Conservation (phyloP, 2,329 filamentous ascomycete genomes). For the Pseudovirgaria hyperparasitica region DNA sequence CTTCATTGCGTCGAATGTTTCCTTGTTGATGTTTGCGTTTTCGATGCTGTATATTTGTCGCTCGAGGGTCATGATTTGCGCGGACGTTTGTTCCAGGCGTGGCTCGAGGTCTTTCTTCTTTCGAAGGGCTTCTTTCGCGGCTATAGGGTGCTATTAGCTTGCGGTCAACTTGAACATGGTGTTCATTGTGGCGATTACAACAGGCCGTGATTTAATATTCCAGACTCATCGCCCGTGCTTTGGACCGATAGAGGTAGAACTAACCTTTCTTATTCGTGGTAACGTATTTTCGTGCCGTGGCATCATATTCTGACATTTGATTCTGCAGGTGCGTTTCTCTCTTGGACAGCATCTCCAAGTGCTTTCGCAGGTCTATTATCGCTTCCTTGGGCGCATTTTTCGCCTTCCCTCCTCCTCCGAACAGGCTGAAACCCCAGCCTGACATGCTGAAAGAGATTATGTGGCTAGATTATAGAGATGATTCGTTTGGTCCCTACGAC, state of each 20-base stretch:
- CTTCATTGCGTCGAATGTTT: slow-evolving; percentile 91
- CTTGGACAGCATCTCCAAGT: slow-evolving; percentile 97
- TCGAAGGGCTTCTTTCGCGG: slow-evolving; percentile 77
- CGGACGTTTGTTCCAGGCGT: slow-evolving; percentile 77
- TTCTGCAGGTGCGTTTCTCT: slow-evolving; percentile 80
- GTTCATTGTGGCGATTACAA: not conserved
- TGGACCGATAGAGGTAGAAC: slow-evolving; percentile 16
- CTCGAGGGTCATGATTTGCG: slow-evolving; percentile 85
- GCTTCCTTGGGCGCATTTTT: slow-evolving; percentile 96
- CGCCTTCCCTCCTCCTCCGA: slow-evolving; percentile 72
- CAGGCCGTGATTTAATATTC: not conserved
- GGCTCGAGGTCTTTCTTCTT: slow-evolving; percentile 93
- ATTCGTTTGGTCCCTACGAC: no score
- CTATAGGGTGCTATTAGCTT: slow-evolving; percentile 34
- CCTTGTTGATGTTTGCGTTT: slow-evolving; percentile 95
- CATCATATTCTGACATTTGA: slow-evolving; percentile 88
- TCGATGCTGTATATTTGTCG: slow-evolving; percentile 96
- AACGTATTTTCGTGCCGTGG: slow-evolving; percentile 77
- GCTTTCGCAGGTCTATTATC: slow-evolving; percentile 73
- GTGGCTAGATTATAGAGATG: no score
- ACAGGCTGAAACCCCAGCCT: slow-evolving; percentile 56
- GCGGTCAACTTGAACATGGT: not conserved
- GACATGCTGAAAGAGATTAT: slow-evolving; percentile 15
- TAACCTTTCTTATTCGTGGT: slow-evolving; percentile 81
- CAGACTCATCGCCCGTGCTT: not conserved